These are phyloP conservation scores for Beta lomatogona DNA, from an alignment of 179 eudicot species.

Conservation along the genomic window DNA sequence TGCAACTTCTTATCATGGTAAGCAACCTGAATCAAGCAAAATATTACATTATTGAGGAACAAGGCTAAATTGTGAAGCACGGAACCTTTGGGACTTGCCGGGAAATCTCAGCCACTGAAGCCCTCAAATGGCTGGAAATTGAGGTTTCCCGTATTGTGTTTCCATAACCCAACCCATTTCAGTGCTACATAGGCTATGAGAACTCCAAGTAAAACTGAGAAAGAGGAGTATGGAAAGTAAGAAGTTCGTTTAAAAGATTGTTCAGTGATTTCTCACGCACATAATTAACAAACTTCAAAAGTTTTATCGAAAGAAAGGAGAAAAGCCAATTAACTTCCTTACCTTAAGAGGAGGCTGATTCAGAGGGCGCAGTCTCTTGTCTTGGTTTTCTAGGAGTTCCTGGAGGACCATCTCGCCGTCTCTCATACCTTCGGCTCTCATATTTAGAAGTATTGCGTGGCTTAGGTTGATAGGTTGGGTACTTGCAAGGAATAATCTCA, in stretches of 20 bases:
- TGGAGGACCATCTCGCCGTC: constrained; percentile 80
- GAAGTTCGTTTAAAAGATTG: not conserved
- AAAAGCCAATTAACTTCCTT: constrained; percentile 4
- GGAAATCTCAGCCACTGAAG: not conserved
- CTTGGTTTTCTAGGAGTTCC: constrained; percentile 49
- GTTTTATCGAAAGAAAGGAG: no score
- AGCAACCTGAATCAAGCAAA: constrained; percentile 18
- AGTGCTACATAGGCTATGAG: not conserved
- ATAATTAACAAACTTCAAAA: not conserved
- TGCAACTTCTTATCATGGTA: constrained; percentile 3
- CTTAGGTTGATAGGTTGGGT: constrained; percentile 92
- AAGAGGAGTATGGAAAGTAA: not conserved
- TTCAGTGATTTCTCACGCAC: not conserved
- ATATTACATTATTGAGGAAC: not conserved
- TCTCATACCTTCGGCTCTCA: constrained; percentile 71
- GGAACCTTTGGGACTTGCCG: no score
- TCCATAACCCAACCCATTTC: no score
- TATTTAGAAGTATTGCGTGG: constrained; percentile 51
- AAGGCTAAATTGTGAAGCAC: no score
- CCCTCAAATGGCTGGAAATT: not conserved
- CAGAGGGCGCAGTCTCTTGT: constrained; percentile 62
- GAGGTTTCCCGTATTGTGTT: no score
- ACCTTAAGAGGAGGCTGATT: constrained; percentile 58
- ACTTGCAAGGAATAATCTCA: constrained; percentile 86
- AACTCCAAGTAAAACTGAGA: not conserved